Evolutionary conservation across 164 flowering plant species (phyloP).

Genomic region (Litsea cubeba): DNA sequence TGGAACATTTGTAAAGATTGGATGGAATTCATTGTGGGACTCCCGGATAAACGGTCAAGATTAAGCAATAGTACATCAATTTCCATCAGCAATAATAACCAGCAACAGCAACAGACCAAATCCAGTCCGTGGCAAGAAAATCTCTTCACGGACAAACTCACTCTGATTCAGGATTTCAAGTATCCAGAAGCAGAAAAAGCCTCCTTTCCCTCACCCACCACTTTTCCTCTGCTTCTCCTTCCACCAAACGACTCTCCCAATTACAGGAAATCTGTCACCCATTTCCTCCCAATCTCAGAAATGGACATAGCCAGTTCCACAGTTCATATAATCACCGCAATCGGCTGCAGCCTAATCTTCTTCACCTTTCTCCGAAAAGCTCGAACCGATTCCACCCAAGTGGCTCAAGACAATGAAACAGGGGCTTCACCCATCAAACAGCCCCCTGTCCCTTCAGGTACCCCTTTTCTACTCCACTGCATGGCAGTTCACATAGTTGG

Average conservation of each 20-base stretch:
- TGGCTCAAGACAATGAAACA: neutral
- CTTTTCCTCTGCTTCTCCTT: neutral
- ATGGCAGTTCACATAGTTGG: neutral
- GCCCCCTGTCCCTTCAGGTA: conserved; percentile 4
- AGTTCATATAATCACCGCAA: conserved; percentile 1
- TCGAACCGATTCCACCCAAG: neutral
- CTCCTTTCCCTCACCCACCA: neutral
- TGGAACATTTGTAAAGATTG: too few species aligned
- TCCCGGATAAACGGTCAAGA: too few species aligned
- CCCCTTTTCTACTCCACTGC: neutral
- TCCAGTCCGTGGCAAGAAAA: too few species aligned
- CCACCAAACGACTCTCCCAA: neutral
- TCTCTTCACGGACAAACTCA: too few species aligned
- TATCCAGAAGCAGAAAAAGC: neutral
- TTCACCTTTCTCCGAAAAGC: neutral
- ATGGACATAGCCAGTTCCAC: conserved; percentile 7
- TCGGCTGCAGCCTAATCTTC: conserved; percentile 17
- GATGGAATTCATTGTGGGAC: too few species aligned
- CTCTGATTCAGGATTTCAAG: too few species aligned
- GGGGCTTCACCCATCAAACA: neutral
- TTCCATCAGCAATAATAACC: too few species aligned
- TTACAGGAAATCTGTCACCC: neutral
- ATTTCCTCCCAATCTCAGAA: neutral
- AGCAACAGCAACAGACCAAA: too few species aligned
- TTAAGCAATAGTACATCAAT: too few species aligned